phyloP scores from a whole-genome alignment of 2,329 filamentous ascomycete species.

The Neopestalotiopsis clavispora region DNA sequence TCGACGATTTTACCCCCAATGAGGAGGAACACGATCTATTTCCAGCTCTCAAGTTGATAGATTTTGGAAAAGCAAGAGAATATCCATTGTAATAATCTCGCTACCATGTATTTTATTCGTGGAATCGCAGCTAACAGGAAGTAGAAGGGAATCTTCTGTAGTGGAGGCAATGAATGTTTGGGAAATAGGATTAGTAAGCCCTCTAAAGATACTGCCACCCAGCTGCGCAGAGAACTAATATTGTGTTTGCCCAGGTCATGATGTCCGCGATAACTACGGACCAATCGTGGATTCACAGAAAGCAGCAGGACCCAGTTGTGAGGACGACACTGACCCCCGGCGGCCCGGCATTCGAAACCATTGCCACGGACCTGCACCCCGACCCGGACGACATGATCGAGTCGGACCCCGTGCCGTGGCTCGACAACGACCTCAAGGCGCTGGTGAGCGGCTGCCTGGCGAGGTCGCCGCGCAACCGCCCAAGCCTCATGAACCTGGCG shows the following conservation, averaged over 20 bases:
- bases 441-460: background rate
- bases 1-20: background rate
- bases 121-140: background rate
- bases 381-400: background rate
- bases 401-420: background rate
- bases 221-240: too few species aligned
- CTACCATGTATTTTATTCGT: background rate
- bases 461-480: background rate
- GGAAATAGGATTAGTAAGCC: too few species aligned
- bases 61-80: background rate
- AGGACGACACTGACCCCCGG: background rate
- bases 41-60: background rate
- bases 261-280: too few species aligned
- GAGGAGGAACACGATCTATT: background rate
- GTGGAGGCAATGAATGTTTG: too few species aligned
- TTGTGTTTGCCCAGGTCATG: too few species aligned
- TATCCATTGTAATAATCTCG: background rate
- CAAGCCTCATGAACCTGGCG: background rate
- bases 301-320: too few species aligned
- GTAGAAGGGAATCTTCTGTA: background rate
- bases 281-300: too few species aligned
- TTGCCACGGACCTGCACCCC: background rate
- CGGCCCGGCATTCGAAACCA: background rate
- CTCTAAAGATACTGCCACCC: too few species aligned
- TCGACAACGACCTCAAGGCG: background rate